Evolutionary conservation across 169 alveolate species (phyloP).

Genomic region (Cryptosporidium sp.): DNA sequence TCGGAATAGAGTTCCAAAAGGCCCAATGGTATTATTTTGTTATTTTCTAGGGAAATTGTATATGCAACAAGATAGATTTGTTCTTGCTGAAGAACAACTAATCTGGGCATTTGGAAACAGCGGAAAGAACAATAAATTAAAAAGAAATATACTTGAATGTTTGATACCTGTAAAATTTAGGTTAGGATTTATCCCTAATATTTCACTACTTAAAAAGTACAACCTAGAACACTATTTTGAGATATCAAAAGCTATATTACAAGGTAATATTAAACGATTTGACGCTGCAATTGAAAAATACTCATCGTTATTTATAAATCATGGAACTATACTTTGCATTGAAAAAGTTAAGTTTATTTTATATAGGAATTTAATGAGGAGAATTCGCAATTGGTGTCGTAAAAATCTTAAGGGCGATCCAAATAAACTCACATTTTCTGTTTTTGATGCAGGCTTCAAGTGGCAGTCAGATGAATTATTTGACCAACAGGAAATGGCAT

Average conservation of each 20-base stretch:
- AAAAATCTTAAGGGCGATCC: constrained; percentile 41
- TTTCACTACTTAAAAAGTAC: constrained; percentile 81
- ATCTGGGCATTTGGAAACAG: constrained; percentile 81
- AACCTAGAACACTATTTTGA: constrained; percentile 82
- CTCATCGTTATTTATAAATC: constrained; percentile 79
- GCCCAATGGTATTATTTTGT: constrained; percentile 87
- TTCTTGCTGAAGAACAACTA: constrained; percentile 79
- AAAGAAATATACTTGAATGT: constrained; percentile 86
- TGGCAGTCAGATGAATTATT: constrained; percentile 75
- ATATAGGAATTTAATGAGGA: constrained; percentile 84
- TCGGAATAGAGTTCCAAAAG: constrained; percentile 83
- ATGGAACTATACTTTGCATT: constrained; percentile 87
- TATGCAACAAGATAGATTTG: constrained; percentile 88
- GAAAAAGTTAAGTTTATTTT: constrained; percentile 86
- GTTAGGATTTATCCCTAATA: constrained; percentile 85
- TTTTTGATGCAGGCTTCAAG: constrained; percentile 67
- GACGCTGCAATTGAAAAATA: constrained; percentile 79
- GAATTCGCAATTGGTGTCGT: constrained; percentile 74
- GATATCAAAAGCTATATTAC: constrained; percentile 80
- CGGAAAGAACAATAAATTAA: constrained; percentile 77
- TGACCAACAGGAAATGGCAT: constrained; percentile 83
- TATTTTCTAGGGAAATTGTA: constrained; percentile 85
- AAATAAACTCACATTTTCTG: constrained; percentile 62
- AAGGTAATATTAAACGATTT: constrained; percentile 82
- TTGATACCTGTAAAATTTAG: constrained; percentile 85